Base-by-base conservation (phyloP, 306 rosid species). In the barrel medic (Medicago truncatula) region DNA sequence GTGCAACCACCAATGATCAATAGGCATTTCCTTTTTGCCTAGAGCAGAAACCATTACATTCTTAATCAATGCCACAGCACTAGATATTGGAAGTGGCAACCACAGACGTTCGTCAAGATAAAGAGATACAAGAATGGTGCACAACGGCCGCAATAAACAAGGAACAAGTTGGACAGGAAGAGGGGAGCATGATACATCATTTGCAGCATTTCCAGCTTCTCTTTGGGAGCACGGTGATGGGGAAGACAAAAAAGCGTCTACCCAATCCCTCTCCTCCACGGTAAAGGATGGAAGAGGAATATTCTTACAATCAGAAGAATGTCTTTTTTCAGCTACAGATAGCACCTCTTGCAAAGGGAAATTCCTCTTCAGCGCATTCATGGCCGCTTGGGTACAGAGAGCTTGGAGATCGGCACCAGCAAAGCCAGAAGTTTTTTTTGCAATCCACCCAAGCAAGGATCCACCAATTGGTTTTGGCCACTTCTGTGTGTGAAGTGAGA, bases 381-480 rank as follows among this genome's bases (percentile, higher is more conserved):
- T 84, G 49, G 97, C 98, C 41, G 97, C 98, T 84, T 90, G 97
- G 23, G 98, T 95, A 86, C 98, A 95, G 38, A 95, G 98, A 77
- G 98, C 97, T 85, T 92, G 98, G 80, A 95, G 93, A 89, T 92
- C 98, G 31, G 98, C 97, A 80, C 98, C 98, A 67, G 98, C 98
- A 85, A 83, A 95, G 69, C 97, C 98, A 57, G 93, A 84, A 56
- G 98, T 95, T 80, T 84, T 89, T 39, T 76, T 86, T 9, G 98
- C 93, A 77, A 95, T 80, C 96, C 95, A 92, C 84, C 87, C 82
- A 70, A 92, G 97, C 80, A 95, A 80, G 61, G 89, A 80, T 67
- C 98, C 98, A 49, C 78, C 70, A 75, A 85, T 80, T 52, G 92
- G 97, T 83, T 95, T 92, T 17, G 98, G 97, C 98, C 98, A 95